Base-by-base conservation (phyloP, 805 yeast species). In the Gaillardinia entomophila region DNA sequence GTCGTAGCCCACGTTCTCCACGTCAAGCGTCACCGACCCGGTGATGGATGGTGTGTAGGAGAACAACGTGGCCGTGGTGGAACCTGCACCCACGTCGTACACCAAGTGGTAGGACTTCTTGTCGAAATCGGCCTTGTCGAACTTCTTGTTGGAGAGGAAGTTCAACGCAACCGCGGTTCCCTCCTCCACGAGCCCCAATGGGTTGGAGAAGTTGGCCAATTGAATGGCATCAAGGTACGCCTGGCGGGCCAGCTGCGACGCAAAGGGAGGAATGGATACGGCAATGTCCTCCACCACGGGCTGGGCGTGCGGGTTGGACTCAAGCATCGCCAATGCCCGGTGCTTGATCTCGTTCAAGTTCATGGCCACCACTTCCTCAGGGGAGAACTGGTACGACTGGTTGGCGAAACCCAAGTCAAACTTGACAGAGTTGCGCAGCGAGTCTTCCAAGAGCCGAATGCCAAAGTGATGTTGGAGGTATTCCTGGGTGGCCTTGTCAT, bases 51-150 rank as follows among this genome's bases (percentile, higher is more conserved):
- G 73, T 12, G 59, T 55, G 40, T 80, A 67, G 1, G 89, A 77
- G 31, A 88, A 75, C n/a, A 92, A 61, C 0, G 97, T 83, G 2
- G 95, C 95, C 34, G 80, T 76, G 0, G 95, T 83, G 1, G 95
- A 80, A 1, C 95, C 95, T 4, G 96, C 90, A 29, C 98, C 98
- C 74, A 84, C 75, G 55, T 92, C 98, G 52, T 81, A 87, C 23
- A 92, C 72, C 31, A 87, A 52, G 51, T 84, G 84, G 48, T 77
- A 71, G 45, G 75, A 76, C 35, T 67, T 71, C 18, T 37, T 43
- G 23, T 44, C 57, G 34, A 49, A 57, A 28, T 61, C 61, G 3
- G 66, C 69, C 14, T 49, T 45, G 3, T 54, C 55, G 5, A 55
- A 50, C 23, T 58, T 56, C 38, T 72, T 72, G 28, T 73, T 69